Evolutionary conservation across 495 filamentous ascomycete genomes (phyloP), one percentile per base, ranked within the genome.

Genomic region (Hypoxylon lenormandii): DNA sequence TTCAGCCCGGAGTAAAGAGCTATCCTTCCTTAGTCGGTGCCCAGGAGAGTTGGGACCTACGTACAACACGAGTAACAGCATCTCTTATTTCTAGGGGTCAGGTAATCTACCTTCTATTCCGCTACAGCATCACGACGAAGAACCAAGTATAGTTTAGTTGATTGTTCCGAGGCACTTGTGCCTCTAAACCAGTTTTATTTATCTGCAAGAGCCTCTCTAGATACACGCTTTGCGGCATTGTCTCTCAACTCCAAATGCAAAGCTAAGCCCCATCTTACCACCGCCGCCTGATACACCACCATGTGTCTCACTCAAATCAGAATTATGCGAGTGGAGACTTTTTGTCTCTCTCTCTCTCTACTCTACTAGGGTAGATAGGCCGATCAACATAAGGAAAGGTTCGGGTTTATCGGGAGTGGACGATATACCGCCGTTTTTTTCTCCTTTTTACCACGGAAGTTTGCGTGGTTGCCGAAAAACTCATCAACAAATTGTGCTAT

Each of bases 101-200:
- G 23, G 23, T 26, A 26, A 26, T 26, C 2, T 26, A 26, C 2
- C n/a, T n/a, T 26, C 23, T 26, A 26, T 26, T 5, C 23, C 23
- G 23, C 5, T 26, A 26, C 23, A 26, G 23, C 23, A 26, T 26
- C 23, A 33, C 30, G 5, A 7, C 30, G 30, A 26, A 26, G 30
- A 3, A 33, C 6, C 30, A 33, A 33, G 2, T 8, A 8, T 11
- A 33, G 10, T 33, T 1, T 1, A 45, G 16, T 6, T 19, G 6
- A 6, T 4, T 18, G 16, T 18, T 45, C 45, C 37, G 48, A 55
- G 69, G 64, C 69, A 60, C 53, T 73, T 63, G 30, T 60, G 71
- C 73, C 70, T 52, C 71, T 51, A 57, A 75, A 71, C 47, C 40
- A 46, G 47, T 73, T 73, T 71, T 75, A 75, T 75, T 75, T 60